Evolutionary conservation across 148 eudicot genomes (phyloP).

Genomic region (Silene latifolia): DNA sequence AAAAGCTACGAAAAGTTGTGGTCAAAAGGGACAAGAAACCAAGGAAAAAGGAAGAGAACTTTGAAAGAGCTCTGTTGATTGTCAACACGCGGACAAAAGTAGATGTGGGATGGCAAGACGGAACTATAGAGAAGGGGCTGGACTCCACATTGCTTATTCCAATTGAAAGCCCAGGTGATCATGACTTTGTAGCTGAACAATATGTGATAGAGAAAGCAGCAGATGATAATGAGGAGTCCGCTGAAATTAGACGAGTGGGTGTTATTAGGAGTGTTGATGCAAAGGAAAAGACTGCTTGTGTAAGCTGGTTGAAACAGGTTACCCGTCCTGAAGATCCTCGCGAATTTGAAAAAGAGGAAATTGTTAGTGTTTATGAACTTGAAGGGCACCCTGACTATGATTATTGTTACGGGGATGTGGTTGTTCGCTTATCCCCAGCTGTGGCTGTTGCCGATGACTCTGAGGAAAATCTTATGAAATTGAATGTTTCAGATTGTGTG

Average conservation of each 20-base stretch:
- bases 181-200: slow-evolving; percentile 92
- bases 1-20: slow-evolving; percentile 87
- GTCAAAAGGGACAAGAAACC: slow-evolving; percentile 74
- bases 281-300: slow-evolving; percentile 86
- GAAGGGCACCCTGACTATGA: slow-evolving; percentile 96
- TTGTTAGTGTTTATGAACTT: slow-evolving; percentile 96
- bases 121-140: slow-evolving; percentile 47
- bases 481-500: slow-evolving; percentile 23
- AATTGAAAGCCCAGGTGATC: slow-evolving; percentile 91
- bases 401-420: slow-evolving; percentile 96
- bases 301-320: slow-evolving; percentile 85
- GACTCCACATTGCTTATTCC: slow-evolving; percentile 73
- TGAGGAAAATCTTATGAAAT: slow-evolving; percentile 31
- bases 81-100: slow-evolving; percentile 63
- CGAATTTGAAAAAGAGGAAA: slow-evolving; percentile 83
- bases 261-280: slow-evolving; percentile 91
- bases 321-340: slow-evolving; percentile 77
- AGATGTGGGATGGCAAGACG: slow-evolving; percentile 97
- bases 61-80: slow-evolving; percentile 78
- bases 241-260: slow-evolving; percentile 76
- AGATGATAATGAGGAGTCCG: slow-evolving; percentile 57
- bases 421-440: slow-evolving; percentile 79
- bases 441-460: slow-evolving; percentile 38
- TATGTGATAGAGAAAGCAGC: slow-evolving; percentile 89
- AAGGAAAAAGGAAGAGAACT: slow-evolving; percentile 74